These are phyloP conservation scores for Suillus fuscotomentosus DNA, from an alignment of 768 basidiomycete species.

Conservation along the genomic window DNA sequence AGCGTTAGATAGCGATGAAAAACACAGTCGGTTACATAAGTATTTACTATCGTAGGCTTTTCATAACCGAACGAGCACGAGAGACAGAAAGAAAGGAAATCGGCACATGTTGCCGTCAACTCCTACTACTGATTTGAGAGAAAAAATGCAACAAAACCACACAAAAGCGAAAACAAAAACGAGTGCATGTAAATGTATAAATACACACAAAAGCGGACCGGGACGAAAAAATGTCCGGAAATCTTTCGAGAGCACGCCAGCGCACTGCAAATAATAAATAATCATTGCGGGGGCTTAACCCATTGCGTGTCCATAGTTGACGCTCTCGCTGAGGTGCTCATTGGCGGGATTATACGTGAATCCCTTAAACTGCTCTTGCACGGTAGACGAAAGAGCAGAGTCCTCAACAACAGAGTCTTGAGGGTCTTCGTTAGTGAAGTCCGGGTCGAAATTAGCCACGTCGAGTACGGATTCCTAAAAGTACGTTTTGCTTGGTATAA, in stretches of 20 bases:
- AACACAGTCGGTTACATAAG: no score
- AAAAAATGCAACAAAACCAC: neutral
- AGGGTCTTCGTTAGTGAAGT: slow-evolving; percentile 94
- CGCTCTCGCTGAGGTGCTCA: slow-evolving; percentile 83
- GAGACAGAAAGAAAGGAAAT: neutral
- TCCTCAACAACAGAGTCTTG: slow-evolving; percentile 96
- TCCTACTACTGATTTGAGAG: neutral
- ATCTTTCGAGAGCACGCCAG: slow-evolving; percentile 4
- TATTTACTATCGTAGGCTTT: neutral
- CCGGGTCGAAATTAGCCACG: slow-evolving; percentile 95
- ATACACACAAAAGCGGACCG: slow-evolving; percentile 4
- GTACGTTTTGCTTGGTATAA: slow-evolving; percentile 8
- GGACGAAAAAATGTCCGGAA: slow-evolving; percentile 2
- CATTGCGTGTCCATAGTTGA: slow-evolving; percentile 51
- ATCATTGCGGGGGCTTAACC: slow-evolving; percentile 17
- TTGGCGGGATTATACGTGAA: slow-evolving; percentile 88
- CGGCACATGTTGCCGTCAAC: neutral
- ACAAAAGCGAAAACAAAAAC: neutral
- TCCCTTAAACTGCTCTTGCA: slow-evolving; percentile 93
- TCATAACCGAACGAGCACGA: neutral
- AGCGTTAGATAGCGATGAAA: no score
- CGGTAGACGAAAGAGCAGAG: slow-evolving; percentile 89
- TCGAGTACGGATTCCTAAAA: slow-evolving; percentile 85
- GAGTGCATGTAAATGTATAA: slow-evolving; percentile 1
- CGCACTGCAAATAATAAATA: neutral